Conservation (phyloP, 2,329 filamentous ascomycete genomes). For the Talaromyces rugulosus region DNA sequence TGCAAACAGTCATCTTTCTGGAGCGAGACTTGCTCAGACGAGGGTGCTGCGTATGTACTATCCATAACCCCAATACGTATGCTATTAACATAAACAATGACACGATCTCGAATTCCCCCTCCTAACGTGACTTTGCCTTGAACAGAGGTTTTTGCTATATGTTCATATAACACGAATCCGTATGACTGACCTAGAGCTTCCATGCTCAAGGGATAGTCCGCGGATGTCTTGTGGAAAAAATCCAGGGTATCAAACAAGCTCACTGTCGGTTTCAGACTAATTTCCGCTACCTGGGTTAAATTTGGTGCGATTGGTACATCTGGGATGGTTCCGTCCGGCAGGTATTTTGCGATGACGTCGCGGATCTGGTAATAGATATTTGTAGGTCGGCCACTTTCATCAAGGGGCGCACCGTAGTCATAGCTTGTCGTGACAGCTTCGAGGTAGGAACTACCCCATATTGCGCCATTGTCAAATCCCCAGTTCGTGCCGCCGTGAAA, state of each 20-base stretch:
- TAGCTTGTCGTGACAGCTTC: conserved; percentile 46
- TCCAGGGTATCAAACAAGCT: conserved; percentile 2
- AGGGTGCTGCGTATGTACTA: conserved; percentile 39
- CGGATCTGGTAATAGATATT: conserved; percentile 39
- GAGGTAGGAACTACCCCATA: conserved; percentile 37
- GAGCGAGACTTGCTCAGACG: conserved; percentile 35
- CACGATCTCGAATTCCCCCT: conserved; percentile 43
- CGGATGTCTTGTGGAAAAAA: conserved; percentile 15
- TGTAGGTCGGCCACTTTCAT: conserved; percentile 47
- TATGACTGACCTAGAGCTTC: conserved; percentile 44
- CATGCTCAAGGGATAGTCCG: conserved; percentile 38
- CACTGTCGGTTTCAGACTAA: conserved; percentile 1
- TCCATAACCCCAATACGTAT: conserved; percentile 44
- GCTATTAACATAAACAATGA: conserved; percentile 47
- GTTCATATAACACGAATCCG: conserved; percentile 44
- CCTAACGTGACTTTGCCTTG: conserved; percentile 38
- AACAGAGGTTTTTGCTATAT: conserved; percentile 21
- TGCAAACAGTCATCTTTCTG: conserved; percentile 37
- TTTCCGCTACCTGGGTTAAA: background rate
- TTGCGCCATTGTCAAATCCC: conserved; percentile 45
- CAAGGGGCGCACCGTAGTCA: conserved; percentile 49
- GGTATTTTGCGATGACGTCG: conserved; percentile 5
- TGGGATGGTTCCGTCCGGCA: conserved; percentile 1
- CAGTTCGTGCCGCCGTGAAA: conserved; percentile 53
- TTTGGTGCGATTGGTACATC: background rate